phyloP scores from a whole-genome alignment of 208 protist genomes.

The Leishmania mexicana region DNA sequence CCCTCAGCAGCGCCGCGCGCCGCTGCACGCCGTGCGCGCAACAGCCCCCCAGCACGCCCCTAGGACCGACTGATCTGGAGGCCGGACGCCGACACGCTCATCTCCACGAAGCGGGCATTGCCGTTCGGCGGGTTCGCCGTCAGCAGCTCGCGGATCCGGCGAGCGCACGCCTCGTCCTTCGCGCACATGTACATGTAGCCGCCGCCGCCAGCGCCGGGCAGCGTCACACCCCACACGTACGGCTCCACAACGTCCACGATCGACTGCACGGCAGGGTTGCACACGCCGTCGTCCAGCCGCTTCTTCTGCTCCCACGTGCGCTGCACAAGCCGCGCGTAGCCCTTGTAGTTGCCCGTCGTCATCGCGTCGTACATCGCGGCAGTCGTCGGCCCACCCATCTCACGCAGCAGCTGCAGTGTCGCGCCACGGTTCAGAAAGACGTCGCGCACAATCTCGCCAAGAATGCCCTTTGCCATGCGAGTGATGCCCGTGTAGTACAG shows the following conservation, averaged over 20 bases:
- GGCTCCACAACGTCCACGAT: conserved; percentile 46
- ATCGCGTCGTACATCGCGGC: conserved; percentile 48
- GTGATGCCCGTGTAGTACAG: conserved; percentile 74
- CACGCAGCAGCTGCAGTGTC: conserved; percentile 32
- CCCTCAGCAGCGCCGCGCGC: background rate
- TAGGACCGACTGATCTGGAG: conserved; percentile 35
- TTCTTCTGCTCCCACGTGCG: conserved; percentile 63
- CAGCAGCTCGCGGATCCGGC: conserved; percentile 39
- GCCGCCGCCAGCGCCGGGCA: conserved; percentile 68
- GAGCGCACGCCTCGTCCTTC: conserved; percentile 45
- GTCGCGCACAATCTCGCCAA: conserved; percentile 45
- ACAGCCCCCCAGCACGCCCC: background rate
- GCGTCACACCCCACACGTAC: conserved; percentile 47
- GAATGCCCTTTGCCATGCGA: conserved; percentile 46
- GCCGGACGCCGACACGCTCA: conserved; percentile 41
- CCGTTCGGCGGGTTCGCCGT: conserved; percentile 40
- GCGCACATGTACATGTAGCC: conserved; percentile 73
- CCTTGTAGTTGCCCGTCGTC: conserved; percentile 38
- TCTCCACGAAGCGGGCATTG: conserved; percentile 58
- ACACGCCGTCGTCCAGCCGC: conserved; percentile 42
- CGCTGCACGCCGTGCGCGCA: background rate
- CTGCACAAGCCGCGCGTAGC: conserved; percentile 37
- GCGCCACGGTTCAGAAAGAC: conserved; percentile 45
- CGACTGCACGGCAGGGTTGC: conserved; percentile 34
- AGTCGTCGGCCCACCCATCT: conserved; percentile 45